Base-by-base conservation (phyloP, 164 flowering plant genomes). In the Aristolochia fimbriata region DNA sequence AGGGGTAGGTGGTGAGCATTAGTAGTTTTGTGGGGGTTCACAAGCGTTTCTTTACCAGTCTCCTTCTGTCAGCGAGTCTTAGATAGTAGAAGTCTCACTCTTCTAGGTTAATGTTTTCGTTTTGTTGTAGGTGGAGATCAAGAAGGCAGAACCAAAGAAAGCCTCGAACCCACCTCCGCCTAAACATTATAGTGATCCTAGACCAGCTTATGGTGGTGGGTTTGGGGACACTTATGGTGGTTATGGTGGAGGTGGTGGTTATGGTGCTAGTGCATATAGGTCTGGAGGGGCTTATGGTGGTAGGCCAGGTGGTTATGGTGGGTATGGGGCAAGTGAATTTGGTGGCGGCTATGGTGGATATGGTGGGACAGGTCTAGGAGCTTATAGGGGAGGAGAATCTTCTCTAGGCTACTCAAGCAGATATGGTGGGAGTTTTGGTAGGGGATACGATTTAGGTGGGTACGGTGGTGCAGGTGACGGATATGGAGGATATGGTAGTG, bases 101-200 rank as follows among this genome's bases (percentile, higher is more conserved):
- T 58, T 66, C 60, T 61, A 63, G 61, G 62, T 64, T 60, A 45
- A 60, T 66, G 47, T 21, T 62, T 72, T 9, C 51, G n/a, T 53
- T 67, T 57, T 67, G 22, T 65, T 77, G 71, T 66, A 89, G 97
- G 97, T 89, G 73, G 97, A 89, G 70, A 80, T 89, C 64, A 89
- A 87, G 84, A 89, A 82, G 80, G 97, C 97, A 12, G 97, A 89
- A 63, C 97, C 97, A 54, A 89, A 85, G 77, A 88, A 84, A 64
- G 74, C 83, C 25, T 60, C 74, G 51, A 79, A 80, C 60, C 73
- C 79, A 24, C 82, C 79, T 5, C 72, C 84, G 50, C 65, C 88
- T 25, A 85, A 72, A 73, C 83, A 88, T 57, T 79, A 62, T 64
- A 68, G 57, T 61, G 80, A 75, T 56, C 73, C 87, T 46, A 83